Conservation (phyloP, 257 asterid genomes). For the Solanum microdontum region DNA sequence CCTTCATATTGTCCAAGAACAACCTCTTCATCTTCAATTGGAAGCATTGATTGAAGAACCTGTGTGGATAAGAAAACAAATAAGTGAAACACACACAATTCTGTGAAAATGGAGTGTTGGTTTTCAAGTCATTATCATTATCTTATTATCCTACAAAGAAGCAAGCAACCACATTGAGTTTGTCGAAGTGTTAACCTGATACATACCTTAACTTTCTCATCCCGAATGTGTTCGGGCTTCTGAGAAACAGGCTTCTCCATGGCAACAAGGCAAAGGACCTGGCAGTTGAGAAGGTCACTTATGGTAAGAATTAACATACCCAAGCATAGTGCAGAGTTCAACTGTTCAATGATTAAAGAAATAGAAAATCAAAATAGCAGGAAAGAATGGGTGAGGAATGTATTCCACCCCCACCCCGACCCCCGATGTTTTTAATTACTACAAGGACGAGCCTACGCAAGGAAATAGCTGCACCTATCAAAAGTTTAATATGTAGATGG, state of each 20-base stretch:
- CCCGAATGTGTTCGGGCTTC: constrained; percentile 80
- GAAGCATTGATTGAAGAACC: constrained; percentile 93
- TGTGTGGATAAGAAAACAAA: constrained; percentile 15
- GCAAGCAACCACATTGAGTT: background rate
- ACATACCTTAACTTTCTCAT: constrained; percentile 91
- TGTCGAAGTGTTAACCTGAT: background rate
- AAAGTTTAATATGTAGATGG: background rate
- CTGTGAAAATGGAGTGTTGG: background rate
- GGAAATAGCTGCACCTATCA: background rate
- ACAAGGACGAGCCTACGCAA: background rate
- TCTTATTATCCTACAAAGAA: background rate
- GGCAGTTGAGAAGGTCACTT: constrained; percentile 6
- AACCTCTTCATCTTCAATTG: constrained; percentile 82
- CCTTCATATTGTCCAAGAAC: constrained; percentile 97
- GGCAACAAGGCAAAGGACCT: constrained; percentile 91
- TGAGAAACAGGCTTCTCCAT: constrained; percentile 90
- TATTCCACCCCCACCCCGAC: background rate
- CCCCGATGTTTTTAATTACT: background rate
- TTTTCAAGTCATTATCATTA: background rate
- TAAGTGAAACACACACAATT: background rate
- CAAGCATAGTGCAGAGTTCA: background rate
- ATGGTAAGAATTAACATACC: background rate
- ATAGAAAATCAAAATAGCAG: background rate
- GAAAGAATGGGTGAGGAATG: background rate
- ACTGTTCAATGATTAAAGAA: background rate